These are phyloP conservation scores for Fusarium coicis DNA, from an alignment of 2,329 filamentous ascomycete genomes.

Conservation along the genomic window DNA sequence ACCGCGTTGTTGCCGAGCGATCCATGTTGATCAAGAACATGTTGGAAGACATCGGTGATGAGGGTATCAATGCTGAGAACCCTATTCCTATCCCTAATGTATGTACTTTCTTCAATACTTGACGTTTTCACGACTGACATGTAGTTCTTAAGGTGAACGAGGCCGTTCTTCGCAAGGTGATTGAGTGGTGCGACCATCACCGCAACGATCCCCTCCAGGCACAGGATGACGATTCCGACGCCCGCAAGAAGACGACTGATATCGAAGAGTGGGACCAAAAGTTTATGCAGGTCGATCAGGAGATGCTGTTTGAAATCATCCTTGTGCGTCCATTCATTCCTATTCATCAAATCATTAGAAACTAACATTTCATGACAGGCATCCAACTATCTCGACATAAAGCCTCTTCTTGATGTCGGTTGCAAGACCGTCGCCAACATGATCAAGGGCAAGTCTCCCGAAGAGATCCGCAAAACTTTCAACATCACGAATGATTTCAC, in stretches of 20 bases:
- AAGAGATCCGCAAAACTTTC: conserved; percentile 99
- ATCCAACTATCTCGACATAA: conserved; percentile 99
- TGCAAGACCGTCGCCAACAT: conserved; percentile 99
- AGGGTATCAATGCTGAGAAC: conserved; percentile 63
- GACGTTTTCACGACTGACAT: conserved; percentile 27
- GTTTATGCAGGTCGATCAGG: conserved; percentile 99
- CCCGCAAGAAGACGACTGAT: conserved; percentile 97
- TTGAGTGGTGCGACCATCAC: conserved; percentile 98
- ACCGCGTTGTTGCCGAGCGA: conserved; percentile 87
- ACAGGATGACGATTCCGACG: conserved; percentile 90
- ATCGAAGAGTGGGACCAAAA: conserved; percentile 99
- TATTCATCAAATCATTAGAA: not conserved
- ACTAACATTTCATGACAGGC: conserved; percentile 65
- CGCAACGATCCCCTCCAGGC: conserved; percentile 84
- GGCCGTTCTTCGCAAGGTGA: conserved; percentile 91
- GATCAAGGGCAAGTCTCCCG: conserved; percentile 99
- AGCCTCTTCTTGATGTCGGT: conserved; percentile 94
- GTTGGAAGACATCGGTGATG: conserved; percentile 88
- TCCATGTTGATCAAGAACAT: conserved; percentile 98
- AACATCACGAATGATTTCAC: conserved; percentile 99
- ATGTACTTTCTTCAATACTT: conserved; percentile 44
- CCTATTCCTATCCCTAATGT: conserved; percentile 90
- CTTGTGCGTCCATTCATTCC: conserved; percentile 68
- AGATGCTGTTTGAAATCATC: conserved; percentile 99
- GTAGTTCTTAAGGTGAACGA: conserved; percentile 78